Percentiles rank a stretch among this genome's conserved stretches.
These are phyloP conservation scores for Emmonsiellopsis sp. DNA, from an alignment of 2,329 filamentous ascomycete genomes.

Conservation along the genomic window DNA sequence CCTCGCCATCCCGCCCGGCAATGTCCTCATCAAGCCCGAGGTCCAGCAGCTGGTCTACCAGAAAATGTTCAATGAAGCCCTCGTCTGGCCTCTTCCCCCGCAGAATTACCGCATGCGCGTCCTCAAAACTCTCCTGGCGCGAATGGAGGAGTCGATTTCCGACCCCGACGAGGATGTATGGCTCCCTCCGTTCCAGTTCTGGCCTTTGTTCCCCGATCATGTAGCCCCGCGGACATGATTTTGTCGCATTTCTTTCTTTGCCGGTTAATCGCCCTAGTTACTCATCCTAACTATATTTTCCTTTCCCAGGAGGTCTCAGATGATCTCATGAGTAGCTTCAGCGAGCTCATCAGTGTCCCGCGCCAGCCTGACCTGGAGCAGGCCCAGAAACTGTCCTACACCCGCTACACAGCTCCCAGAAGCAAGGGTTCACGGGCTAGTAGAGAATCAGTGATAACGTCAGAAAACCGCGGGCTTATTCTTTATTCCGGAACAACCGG, in stretches of 20 bases:
- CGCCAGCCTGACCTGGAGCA: slow-evolving; percentile 55
- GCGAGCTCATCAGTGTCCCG: slow-evolving; percentile 53
- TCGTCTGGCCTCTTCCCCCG: slow-evolving; percentile 51
- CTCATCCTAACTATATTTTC: slow-evolving; percentile 15
- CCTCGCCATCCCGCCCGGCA: slow-evolving; percentile 54
- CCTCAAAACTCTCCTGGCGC: slow-evolving; percentile 61
- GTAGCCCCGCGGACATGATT: slow-evolving; percentile 8
- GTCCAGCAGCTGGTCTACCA: slow-evolving; percentile 60
- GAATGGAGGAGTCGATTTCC: slow-evolving; percentile 63
- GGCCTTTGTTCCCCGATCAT: slow-evolving; percentile 11
- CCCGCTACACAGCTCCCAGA: slow-evolving; percentile 54
- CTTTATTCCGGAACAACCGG: slow-evolving; percentile 54
- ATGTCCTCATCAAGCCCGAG: slow-evolving; percentile 48
- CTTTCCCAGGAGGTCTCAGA: slow-evolving; percentile 67
- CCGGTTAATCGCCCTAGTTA: slow-evolving; percentile 3
- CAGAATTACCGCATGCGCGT: slow-evolving; percentile 60
- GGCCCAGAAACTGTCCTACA: slow-evolving; percentile 62
- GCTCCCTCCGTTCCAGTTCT: slow-evolving; percentile 7
- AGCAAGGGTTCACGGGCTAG: neutral
- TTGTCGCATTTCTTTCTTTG: slow-evolving; percentile 5
- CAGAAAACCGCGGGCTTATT: slow-evolving; percentile 46
- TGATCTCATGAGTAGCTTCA: slow-evolving; percentile 61
- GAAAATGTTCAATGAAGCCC: slow-evolving; percentile 54
- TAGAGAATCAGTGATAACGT: slow-evolving; percentile 28
- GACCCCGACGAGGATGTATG: slow-evolving; percentile 81